A percentile compares a stretch with the other conserved stretches of the same genome.
phyloP scores from a whole-genome alignment of 305 asterid genomes.

The Rubia balearica region DNA sequence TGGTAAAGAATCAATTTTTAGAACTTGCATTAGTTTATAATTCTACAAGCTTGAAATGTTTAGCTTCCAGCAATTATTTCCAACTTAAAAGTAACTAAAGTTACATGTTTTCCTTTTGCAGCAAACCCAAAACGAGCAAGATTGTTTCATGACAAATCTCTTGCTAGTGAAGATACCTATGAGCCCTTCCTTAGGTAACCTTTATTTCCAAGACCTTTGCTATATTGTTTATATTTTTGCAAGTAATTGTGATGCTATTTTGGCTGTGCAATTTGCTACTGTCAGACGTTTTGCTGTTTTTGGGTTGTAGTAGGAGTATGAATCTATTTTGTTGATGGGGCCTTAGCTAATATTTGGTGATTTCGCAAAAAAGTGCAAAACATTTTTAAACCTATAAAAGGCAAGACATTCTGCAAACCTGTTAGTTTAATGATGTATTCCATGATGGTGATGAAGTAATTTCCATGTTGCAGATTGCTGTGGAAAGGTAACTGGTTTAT shows the following conservation, averaged over 20 bases:
- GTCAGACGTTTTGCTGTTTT: background rate
- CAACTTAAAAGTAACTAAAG: slow-evolving; percentile 9
- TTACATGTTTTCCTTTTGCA: slow-evolving; percentile 31
- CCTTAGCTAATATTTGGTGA: background rate
- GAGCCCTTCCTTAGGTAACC: slow-evolving; percentile 86
- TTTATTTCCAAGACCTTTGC: slow-evolving; percentile 15
- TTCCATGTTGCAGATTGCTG: slow-evolving; percentile 56
- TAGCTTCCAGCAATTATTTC: background rate
- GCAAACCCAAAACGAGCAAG: slow-evolving; percentile 84
- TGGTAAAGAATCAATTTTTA: slow-evolving; percentile 35
- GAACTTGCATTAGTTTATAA: slow-evolving; percentile 2
- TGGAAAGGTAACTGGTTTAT: slow-evolving; percentile 91
- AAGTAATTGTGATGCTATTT: background rate
- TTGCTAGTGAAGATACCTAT: slow-evolving; percentile 62
- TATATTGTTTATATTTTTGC: background rate
- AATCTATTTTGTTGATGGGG: background rate
- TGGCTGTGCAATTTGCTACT: too few relatives aligned
- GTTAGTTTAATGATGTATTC: background rate
- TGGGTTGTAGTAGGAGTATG: background rate
- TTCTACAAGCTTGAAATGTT: background rate
- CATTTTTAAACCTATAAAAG: background rate
- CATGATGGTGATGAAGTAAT: background rate
- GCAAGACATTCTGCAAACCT: background rate
- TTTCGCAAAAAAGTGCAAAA: background rate
- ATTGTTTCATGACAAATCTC: slow-evolving; percentile 70